Percentiles rank a stretch among this genome's conserved stretches.
Conservation (phyloP, 148 eudicot genomes). For the Camellia granthamiana region DNA sequence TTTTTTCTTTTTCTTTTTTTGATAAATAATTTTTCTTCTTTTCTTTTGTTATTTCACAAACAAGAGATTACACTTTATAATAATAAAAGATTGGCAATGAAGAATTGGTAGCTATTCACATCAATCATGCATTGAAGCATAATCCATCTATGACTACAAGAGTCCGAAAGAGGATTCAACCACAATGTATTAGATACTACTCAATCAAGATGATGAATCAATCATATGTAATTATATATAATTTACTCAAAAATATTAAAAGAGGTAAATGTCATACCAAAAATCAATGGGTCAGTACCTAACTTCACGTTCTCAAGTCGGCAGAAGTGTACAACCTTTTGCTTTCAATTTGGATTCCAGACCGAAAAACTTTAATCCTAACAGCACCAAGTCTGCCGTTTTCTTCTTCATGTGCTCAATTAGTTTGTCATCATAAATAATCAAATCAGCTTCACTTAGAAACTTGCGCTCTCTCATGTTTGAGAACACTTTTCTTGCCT, state of each 20-base stretch:
- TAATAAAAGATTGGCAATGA: no score
- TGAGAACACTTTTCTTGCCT: conserved; percentile 69
- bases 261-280: not conserved
- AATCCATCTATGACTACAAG: no score
- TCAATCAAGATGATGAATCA: conserved; percentile 4
- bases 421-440: conserved; percentile 78
- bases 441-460: conserved; percentile 59
- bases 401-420: conserved; percentile 79
- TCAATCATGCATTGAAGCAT: no score
- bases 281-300: conserved; percentile 5
- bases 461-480: conserved; percentile 49
- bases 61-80: no score
- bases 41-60: no score
- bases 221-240: not conserved
- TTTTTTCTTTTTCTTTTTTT: no score
- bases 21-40: no score
- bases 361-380: conserved; percentile 82
- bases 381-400: conserved; percentile 73
- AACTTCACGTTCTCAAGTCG: conserved; percentile 33
- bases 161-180: no score
- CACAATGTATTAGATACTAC: not conserved
- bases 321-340: conserved; percentile 63
- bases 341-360: conserved; percentile 71
- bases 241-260: not conserved
- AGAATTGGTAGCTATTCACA: no score